A percentile compares a stretch with the other conserved stretches of the same genome.
Conservation (phyloP, 345 rosid species). For the Eucalyptus sp. region DNA sequence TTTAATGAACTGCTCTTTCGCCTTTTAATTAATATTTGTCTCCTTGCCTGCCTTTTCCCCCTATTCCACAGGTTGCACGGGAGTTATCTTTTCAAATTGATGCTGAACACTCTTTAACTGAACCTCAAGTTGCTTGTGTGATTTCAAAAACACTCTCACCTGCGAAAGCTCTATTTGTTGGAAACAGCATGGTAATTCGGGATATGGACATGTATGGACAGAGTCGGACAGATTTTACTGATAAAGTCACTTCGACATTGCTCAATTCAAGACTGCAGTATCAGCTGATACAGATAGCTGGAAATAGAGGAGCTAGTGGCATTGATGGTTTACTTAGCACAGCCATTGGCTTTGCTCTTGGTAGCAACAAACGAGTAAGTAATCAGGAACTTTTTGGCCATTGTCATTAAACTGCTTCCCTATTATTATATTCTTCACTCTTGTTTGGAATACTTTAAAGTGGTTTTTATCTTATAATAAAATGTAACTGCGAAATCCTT, state of each 20-base stretch:
- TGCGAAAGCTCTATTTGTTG: constrained; percentile 70
- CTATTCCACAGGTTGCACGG: constrained; percentile 45
- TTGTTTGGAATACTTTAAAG: not conserved
- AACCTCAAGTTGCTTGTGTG: constrained; percentile 65
- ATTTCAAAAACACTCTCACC: constrained; percentile 50
- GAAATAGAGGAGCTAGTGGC: constrained; percentile 98
- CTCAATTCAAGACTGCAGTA: constrained; percentile 31
- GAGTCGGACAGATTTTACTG: constrained; percentile 15
- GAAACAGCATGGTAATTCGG: constrained; percentile 95
- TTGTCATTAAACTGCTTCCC: not conserved
- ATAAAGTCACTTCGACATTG: constrained; percentile 17
- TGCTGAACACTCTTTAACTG: constrained; percentile 53
- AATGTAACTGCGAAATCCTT: not conserved
- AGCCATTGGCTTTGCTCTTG: constrained; percentile 84
- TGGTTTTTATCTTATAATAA: not conserved
- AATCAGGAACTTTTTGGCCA: not conserved
- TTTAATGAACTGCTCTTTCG: not conserved
- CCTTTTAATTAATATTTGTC: not conserved
- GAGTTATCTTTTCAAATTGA: constrained; percentile 63
- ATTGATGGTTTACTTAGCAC: constrained; percentile 96
- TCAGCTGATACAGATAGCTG: constrained; percentile 63
- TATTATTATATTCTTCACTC: not conserved
- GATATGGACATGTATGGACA: constrained; percentile 86
- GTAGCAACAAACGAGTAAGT: constrained; percentile 73
- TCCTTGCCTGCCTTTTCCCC: not conserved